Base-by-base conservation (phyloP, 768 basidiomycete genomes). In the Cubamyces lactineus region DNA sequence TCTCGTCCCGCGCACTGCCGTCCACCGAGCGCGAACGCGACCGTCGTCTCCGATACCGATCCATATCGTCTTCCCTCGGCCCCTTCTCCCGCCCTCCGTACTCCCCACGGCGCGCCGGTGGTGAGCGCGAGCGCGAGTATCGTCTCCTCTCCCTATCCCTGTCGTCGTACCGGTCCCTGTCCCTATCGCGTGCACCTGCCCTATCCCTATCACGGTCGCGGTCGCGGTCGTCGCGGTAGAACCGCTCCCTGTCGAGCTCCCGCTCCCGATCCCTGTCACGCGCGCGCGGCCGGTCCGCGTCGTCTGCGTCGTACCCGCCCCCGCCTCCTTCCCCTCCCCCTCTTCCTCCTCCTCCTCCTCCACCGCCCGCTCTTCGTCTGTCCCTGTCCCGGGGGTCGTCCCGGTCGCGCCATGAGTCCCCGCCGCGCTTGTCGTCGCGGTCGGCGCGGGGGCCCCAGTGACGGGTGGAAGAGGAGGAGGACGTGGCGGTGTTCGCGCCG, bases 401-500 rank as follows among this genome's bases (percentile, higher is more conserved):
- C 24, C 62, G 50, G 59, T 66, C 64, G 42, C 64, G 64, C 34
- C 34, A 34, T 9, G 34, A 34, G 34, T 6, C 34, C 34, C 34
- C 34, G 3, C 48, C 24, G 24, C 66, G 63, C 43, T 65, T 61
- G 34, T 55, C 62, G 39, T 63, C 62, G 26, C 51, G 50, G 39
- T 66, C 59, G 11, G 66, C 59, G 17, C 68, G 66, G 23, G 62
- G 53, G 8, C 71, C 71, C 69, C 70, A 71, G 41, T 69, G 67
- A 16, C 73, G 67, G 6, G 58, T 34, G n/a, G 45, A 51, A 7
- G 54, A 66, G 45, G 54, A 65, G 47, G 65, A 57, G 24, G 57
- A 28, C 28, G 28, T 55, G 28, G 57, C 56, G 28, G 63, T 72
- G 63, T 76, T 77, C 6, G 75, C 74, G 13, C 76, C 76, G 3